Conservation (phyloP, 2,329 filamentous ascomycete genomes). For the Claviceps fusiformis region DNA sequence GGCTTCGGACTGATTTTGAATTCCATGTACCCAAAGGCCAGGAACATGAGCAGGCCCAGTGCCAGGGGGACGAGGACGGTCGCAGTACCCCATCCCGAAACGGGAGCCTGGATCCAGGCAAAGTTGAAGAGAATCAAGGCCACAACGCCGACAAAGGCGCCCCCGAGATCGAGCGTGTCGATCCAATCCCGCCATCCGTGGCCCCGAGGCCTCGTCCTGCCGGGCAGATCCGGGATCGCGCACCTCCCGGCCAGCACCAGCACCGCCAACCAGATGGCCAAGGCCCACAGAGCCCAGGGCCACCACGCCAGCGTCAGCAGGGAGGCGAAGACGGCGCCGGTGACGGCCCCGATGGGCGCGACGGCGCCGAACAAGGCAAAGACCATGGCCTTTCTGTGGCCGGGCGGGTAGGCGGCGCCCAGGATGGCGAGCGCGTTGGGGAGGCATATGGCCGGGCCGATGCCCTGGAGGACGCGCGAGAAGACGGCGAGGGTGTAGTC, state of each 20-base stretch:
- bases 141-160: slow-evolving; percentile 32
- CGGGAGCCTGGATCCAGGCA: slow-evolving; percentile 51
- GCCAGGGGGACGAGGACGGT: slow-evolving; percentile 45
- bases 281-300: slow-evolving; percentile 34
- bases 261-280: slow-evolving; percentile 21
- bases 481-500: slow-evolving; percentile 32
- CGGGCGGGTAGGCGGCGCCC: slow-evolving; percentile 41
- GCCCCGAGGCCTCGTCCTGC: slow-evolving; percentile 6
- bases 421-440: slow-evolving; percentile 53
- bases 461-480: slow-evolving; percentile 41
- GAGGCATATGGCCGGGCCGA: slow-evolving; percentile 48
- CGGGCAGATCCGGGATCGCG: slow-evolving; percentile 20
- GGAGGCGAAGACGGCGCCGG: slow-evolving; percentile 27
- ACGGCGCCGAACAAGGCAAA: slow-evolving; percentile 38
- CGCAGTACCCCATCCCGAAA: slow-evolving; percentile 42
- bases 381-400: slow-evolving; percentile 44
- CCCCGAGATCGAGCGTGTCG: slow-evolving; percentile 25
- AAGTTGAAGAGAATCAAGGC: slow-evolving; percentile 51
- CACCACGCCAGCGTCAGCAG: slow-evolving; percentile 30
- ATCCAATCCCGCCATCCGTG: slow-evolving; percentile 10
- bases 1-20: slow-evolving; percentile 31
- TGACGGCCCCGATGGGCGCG: slow-evolving; percentile 31
- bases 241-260: slow-evolving; percentile 19
- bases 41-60: slow-evolving; percentile 39
- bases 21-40: slow-evolving; percentile 45